phyloP scores from a whole-genome alignment of 768 basidiomycete genomes.

The Kwoniella sp. region DNA sequence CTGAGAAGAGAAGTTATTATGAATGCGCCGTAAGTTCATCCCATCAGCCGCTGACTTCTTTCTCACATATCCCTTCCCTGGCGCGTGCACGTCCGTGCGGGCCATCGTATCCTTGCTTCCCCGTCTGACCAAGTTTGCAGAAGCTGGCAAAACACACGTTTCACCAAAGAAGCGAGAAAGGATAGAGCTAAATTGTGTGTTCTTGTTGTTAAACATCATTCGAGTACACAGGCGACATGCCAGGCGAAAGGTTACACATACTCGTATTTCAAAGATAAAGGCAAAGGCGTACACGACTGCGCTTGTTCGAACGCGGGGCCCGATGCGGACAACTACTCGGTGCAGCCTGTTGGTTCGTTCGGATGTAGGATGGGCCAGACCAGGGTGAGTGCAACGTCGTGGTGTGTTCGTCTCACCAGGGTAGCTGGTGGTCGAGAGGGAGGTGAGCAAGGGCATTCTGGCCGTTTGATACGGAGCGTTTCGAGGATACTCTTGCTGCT shows the following conservation, averaged over 20 bases:
- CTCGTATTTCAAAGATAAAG: slow-evolving; percentile 8
- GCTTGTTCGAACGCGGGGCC: slow-evolving; percentile 5
- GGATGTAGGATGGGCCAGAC: slow-evolving; percentile 12
- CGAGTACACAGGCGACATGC: not conserved
- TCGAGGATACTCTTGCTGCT: no score
- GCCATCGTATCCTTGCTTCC: no score
- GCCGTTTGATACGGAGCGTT: no score
- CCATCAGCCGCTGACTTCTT: not conserved
- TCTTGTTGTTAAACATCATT: not conserved
- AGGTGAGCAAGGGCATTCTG: no score
- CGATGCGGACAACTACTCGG: not conserved
- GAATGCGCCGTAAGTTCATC: slow-evolving; percentile 7
- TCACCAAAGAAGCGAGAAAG: no score
- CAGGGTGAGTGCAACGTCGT: slow-evolving; percentile 12
- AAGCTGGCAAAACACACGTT: no score
- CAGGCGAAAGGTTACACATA: slow-evolving; percentile 5
- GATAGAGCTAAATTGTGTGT: no score
- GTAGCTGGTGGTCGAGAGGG: not conserved
- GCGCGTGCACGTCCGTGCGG: no score
- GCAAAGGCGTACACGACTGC: slow-evolving; percentile 1
- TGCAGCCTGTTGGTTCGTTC: slow-evolving; percentile 9
- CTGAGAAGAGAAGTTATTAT: slow-evolving; percentile 3
- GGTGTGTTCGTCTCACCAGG: not conserved
- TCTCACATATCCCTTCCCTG: no score
- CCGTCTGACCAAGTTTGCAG: no score